These are phyloP conservation scores for Rubus parviflorus DNA, from an alignment of 306 rosid species.

Conservation along the genomic window DNA sequence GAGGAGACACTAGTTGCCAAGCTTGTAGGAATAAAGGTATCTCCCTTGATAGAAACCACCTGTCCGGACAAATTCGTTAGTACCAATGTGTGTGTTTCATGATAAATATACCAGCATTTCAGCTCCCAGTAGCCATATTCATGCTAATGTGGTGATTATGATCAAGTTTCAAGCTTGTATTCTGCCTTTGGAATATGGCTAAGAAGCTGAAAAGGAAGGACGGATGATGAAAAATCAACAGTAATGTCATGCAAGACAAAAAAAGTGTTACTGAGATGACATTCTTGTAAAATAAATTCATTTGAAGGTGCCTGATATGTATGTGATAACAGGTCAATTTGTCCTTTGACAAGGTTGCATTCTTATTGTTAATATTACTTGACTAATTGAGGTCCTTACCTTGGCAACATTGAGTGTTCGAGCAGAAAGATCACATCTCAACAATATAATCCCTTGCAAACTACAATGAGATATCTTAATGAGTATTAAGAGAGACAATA, in stretches of 20 bases:
- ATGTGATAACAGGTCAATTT: not conserved
- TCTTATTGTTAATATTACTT: not conserved
- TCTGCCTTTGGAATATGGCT: not conserved
- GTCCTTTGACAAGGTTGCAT: not conserved
- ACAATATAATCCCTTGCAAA: conserved; percentile 74
- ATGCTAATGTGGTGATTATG: not conserved
- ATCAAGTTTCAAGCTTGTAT: conserved; percentile 18
- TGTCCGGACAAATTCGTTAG: conserved; percentile 25
- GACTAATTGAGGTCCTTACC: conserved; percentile 43
- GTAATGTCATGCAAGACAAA: conserved; percentile 14
- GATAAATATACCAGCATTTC: not conserved
- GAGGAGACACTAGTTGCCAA: conserved; percentile 43
- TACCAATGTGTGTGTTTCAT: not conserved
- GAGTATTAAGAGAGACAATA: conserved; percentile 17
- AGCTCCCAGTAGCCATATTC: not conserved
- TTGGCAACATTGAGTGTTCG: conserved; percentile 55
- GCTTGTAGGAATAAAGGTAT: conserved; percentile 79
- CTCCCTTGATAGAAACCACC: conserved; percentile 68
- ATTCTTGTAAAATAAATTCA: not conserved
- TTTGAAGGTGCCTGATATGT: not conserved
- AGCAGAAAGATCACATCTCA: conserved; percentile 59
- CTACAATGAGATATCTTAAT: conserved; percentile 40
- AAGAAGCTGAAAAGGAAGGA: conserved; percentile 9
- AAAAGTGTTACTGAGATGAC: not conserved
- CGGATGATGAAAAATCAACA: conserved; percentile 7